Percentiles rank a stretch among this genome's conserved stretches.
Evolutionary conservation across 2,329 filamentous ascomycete genomes (phyloP).

Genomic region (Hymenoscyphus fraxineus): DNA sequence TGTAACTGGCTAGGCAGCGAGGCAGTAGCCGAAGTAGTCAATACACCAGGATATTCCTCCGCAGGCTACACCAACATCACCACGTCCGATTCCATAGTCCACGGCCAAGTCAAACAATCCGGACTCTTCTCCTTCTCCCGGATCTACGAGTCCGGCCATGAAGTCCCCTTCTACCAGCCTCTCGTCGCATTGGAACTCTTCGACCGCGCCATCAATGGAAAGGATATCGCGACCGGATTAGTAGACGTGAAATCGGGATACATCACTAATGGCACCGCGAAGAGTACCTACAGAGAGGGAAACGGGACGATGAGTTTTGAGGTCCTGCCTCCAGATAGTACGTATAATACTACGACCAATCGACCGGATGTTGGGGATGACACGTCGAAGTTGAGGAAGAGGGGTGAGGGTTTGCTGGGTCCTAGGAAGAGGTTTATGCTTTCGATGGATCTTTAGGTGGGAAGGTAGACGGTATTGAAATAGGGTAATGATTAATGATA

Average conservation of each 20-base stretch:
- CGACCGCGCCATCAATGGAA: slow-evolving; percentile 44
- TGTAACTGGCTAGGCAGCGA: slow-evolving; percentile 71
- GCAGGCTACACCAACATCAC: slow-evolving; percentile 70
- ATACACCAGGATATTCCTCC: slow-evolving; percentile 44
- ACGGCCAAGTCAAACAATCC: slow-evolving; percentile 69
- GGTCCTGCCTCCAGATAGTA: slow-evolving; percentile 41
- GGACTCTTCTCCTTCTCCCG: slow-evolving; percentile 66
- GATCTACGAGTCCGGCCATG: slow-evolving; percentile 57
- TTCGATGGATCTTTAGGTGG: neutral
- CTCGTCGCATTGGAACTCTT: slow-evolving; percentile 50
- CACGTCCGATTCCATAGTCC: slow-evolving; percentile 60
- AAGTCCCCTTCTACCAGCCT: slow-evolving; percentile 52
- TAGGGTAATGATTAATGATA: no score
- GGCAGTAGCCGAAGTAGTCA: slow-evolving; percentile 58
- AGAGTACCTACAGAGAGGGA: slow-evolving; percentile 29
- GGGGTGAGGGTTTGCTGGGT: neutral
- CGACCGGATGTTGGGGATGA: slow-evolving; percentile 34
- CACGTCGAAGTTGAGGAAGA: slow-evolving; percentile 3
- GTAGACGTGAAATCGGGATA: slow-evolving; percentile 38
- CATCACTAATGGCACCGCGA: slow-evolving; percentile 22
- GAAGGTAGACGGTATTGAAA: neutral
- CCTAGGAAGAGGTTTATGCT: slow-evolving; percentile 6
- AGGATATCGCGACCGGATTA: slow-evolving; percentile 51
- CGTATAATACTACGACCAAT: slow-evolving; percentile 45
- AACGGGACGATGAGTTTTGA: slow-evolving; percentile 41